Conservation (phyloP, 2,329 filamentous ascomycete species). For the Fusarium sulawesiense region DNA sequence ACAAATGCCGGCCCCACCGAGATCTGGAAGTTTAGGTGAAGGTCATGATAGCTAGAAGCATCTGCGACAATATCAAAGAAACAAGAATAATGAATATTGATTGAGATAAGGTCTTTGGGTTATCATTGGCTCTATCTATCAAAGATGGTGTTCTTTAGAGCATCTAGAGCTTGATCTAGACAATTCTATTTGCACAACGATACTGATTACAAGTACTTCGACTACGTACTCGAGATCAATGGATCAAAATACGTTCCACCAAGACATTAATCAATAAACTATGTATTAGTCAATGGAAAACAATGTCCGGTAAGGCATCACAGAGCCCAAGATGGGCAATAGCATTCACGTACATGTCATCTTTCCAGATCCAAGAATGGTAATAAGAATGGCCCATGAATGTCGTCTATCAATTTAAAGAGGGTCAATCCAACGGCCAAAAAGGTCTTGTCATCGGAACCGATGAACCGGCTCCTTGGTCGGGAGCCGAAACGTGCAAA, state of each 20-base stretch:
- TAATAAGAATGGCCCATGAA: slow-evolving; percentile 2
- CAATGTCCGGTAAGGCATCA: slow-evolving; percentile 30
- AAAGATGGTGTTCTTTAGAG: background rate
- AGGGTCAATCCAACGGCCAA: background rate
- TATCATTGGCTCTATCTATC: background rate
- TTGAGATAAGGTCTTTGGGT: background rate
- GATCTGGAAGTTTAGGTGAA: background rate
- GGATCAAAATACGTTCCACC: background rate
- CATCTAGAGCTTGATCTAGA: background rate
- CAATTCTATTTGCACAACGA: background rate
- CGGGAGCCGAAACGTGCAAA: slow-evolving; percentile 8
- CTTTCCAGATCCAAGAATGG: background rate
- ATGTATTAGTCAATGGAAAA: slow-evolving; percentile 24
- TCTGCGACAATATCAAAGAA: background rate
- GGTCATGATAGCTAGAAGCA: background rate
- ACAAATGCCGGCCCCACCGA: slow-evolving; percentile 40
- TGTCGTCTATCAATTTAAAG: background rate
- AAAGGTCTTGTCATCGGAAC: slow-evolving; percentile 20
- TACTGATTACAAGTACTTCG: background rate
- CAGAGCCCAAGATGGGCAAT: background rate
- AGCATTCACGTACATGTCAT: background rate
- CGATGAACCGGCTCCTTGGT: slow-evolving; percentile 21
- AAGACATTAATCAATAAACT: background rate
- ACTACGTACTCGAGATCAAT: background rate
- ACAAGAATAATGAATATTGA: background rate